phyloP scores from a whole-genome alignment of 495 filamentous ascomycete species.

The Stereocaulon alpinum region DNA sequence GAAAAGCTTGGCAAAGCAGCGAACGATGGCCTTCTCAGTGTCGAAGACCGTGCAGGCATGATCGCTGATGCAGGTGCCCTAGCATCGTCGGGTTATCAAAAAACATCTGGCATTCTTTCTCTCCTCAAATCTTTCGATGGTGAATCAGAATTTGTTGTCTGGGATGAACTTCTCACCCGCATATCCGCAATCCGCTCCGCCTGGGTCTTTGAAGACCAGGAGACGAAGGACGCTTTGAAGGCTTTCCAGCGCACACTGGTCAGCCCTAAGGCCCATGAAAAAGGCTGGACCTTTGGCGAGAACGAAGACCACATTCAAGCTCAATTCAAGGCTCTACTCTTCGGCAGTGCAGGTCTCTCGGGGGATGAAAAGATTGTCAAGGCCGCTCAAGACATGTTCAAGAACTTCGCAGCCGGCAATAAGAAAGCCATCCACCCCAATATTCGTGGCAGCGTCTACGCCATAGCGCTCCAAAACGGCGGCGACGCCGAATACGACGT shows the following conservation, averaged over 20 bases:
- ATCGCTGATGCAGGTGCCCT: constrained; percentile 90
- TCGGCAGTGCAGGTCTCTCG: constrained; percentile 49
- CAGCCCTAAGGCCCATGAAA: constrained; percentile 64
- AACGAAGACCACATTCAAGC: constrained; percentile 80
- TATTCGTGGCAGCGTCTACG: constrained; percentile 53
- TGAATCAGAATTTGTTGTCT: constrained; percentile 86
- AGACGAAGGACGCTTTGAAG: constrained; percentile 64
- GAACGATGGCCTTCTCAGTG: constrained; percentile 74
- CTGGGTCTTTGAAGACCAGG: constrained; percentile 79
- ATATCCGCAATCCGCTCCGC: constrained; percentile 65
- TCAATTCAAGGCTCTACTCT: constrained; percentile 64
- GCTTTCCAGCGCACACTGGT: constrained; percentile 69
- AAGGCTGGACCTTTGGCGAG: constrained; percentile 81
- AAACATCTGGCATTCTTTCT: constrained; percentile 78
- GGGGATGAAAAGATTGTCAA: constrained; percentile 48
- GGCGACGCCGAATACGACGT: constrained; percentile 57
- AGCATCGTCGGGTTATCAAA: constrained; percentile 82
- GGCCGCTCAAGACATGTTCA: constrained; percentile 56
- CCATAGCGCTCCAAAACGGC: constrained; percentile 50
- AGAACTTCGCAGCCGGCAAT: constrained; percentile 49
- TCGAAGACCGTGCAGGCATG: constrained; percentile 91
- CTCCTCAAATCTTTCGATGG: constrained; percentile 73
- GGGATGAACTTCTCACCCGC: constrained; percentile 78
- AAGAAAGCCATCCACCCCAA: constrained; percentile 54
- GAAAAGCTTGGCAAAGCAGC: constrained; percentile 62